Percentiles rank a stretch among this genome's conserved stretches.
phyloP scores from a whole-genome alignment of 768 basidiomycete species.

The Serendipita sp. region DNA sequence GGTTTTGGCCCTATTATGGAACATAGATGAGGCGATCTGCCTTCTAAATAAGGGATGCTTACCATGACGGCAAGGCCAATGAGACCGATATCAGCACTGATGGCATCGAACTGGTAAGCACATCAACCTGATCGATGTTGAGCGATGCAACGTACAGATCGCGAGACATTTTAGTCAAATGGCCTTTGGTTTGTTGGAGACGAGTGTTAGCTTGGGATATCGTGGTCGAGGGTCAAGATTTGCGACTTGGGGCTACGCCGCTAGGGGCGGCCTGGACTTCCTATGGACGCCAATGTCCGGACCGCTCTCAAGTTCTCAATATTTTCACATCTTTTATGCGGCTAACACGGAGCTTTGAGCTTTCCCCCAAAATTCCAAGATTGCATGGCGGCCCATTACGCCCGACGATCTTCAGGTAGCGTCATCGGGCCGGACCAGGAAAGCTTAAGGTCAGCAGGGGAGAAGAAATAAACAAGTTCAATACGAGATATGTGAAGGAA shows the following conservation, averaged over 20 bases:
- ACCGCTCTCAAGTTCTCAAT: not conserved
- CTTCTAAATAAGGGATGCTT: constrained; percentile 17
- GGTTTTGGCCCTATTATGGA: constrained; percentile 65
- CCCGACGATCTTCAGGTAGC: no score
- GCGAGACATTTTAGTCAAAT: not conserved
- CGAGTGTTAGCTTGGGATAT: not conserved
- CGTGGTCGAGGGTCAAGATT: not conserved
- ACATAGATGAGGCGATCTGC: constrained; percentile 9
- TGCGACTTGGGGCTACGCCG: not conserved
- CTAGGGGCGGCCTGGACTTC: not conserved
- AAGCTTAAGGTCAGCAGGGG: no score
- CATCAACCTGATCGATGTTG: not conserved
- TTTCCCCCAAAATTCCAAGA: no score
- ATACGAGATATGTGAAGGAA: no score
- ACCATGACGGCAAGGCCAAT: constrained; percentile 99
- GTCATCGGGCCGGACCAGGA: no score
- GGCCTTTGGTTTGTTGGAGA: constrained; percentile 1
- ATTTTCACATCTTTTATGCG: not conserved
- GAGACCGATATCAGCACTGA: constrained; percentile 91
- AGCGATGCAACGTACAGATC: not conserved
- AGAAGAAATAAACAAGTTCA: no score
- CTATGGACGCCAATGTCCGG: constrained; percentile 2
- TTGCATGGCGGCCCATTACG: no score
- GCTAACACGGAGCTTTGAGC: not conserved
- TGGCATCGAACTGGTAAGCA: constrained; percentile 13